Evolutionary conservation across 2,329 filamentous ascomycete genomes (phyloP).

Genomic region (Cordyceps farinosa): DNA sequence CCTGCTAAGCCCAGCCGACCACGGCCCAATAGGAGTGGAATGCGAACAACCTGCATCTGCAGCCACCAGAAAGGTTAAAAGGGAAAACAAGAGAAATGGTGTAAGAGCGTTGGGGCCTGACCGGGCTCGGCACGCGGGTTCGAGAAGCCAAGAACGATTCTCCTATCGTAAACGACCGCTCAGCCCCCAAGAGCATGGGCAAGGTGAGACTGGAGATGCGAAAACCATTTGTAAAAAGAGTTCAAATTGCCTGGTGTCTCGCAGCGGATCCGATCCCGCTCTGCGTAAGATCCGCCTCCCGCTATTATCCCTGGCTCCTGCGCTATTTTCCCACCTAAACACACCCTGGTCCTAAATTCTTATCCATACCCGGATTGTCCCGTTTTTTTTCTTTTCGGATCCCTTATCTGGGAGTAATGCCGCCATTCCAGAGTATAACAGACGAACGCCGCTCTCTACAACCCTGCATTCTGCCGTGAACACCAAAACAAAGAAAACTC

Average conservation of each 20-base stretch:
- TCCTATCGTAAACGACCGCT: too few relatives aligned
- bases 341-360: constrained; percentile 13
- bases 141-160: not conserved
- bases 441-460: constrained; percentile 2
- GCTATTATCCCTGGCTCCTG: constrained; percentile 12
- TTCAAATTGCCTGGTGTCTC: constrained; percentile 3
- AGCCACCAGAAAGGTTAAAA: not conserved
- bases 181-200: not conserved
- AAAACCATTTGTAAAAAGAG: not conserved
- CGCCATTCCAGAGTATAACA: constrained; percentile 5
- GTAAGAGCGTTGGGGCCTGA: not conserved
- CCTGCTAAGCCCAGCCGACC: not conserved
- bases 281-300: constrained; percentile 16
- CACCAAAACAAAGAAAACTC: not conserved
- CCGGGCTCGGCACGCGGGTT: not conserved
- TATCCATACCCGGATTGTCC: constrained; percentile 13
- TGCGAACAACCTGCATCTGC: not conserved
- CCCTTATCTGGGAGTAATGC: constrained; percentile 1
- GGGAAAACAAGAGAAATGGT: not conserved
- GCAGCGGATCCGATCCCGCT: constrained; percentile 16
- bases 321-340: constrained; percentile 15
- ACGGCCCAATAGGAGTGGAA: constrained; percentile 7
- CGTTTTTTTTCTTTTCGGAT: constrained; percentile 7
- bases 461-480: not conserved
- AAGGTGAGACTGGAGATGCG: not conserved